phyloP scores from a whole-genome alignment of 2,329 filamentous ascomycete genomes.

The Biscogniauxia sp. region DNA sequence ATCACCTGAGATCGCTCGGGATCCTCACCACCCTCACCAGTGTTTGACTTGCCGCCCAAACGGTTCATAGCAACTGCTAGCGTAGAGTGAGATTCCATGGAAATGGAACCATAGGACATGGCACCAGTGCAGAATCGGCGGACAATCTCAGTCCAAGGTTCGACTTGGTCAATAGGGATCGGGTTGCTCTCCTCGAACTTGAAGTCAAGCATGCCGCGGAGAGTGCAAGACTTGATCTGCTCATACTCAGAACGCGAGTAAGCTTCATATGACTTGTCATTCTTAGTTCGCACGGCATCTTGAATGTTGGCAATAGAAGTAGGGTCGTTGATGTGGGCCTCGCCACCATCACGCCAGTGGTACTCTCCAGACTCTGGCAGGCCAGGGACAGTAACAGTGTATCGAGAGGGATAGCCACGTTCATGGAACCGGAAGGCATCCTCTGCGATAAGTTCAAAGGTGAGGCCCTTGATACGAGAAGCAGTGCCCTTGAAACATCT shows the following conservation, averaged over 20 bases:
- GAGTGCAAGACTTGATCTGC: constrained; percentile 93
- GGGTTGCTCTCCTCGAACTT: constrained; percentile 84
- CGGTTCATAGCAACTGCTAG: constrained; percentile 96
- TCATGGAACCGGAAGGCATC: constrained; percentile 95
- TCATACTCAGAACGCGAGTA: constrained; percentile 93
- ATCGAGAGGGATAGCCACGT: constrained; percentile 80
- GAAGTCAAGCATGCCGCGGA: constrained; percentile 92
- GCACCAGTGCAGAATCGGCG: constrained; percentile 94
- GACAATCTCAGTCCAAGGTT: constrained; percentile 97
- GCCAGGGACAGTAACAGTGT: constrained; percentile 73
- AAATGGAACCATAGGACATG: constrained; percentile 98
- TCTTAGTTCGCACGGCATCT: constrained; percentile 93
- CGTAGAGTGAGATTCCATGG: constrained; percentile 97
- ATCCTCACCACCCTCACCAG: constrained; percentile 95
- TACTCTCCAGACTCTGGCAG: constrained; percentile 94
- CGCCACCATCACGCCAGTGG: constrained; percentile 95
- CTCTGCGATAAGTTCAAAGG: constrained; percentile 89
- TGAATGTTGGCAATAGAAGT: constrained; percentile 95
- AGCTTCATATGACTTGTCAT: constrained; percentile 97
- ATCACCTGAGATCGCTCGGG: constrained; percentile 83
- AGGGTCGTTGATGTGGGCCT: constrained; percentile 93
- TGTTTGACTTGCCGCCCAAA: constrained; percentile 95
- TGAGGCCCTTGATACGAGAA: constrained; percentile 90
- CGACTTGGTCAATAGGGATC: constrained; percentile 93
- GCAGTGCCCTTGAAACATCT: constrained; percentile 93